A percentile compares a stretch with the other conserved stretches of the same genome.
Conservation (phyloP, 371 early-diverging fungal species). For the Mortierella sp. region DNA sequence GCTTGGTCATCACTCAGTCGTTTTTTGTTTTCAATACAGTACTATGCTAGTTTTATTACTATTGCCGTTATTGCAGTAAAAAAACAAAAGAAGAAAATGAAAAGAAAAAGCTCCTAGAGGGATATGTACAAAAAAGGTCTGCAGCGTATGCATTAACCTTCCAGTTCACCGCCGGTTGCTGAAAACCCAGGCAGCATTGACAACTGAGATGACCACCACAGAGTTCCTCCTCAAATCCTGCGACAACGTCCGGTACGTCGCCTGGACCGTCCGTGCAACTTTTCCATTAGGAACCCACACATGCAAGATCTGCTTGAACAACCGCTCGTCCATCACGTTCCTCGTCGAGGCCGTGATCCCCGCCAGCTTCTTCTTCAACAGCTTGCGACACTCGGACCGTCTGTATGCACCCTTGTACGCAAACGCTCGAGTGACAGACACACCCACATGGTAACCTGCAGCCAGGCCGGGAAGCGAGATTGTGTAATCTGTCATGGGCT, state of each 20-base stretch:
- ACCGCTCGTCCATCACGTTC: constrained; percentile 56
- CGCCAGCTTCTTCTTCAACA: constrained; percentile 62
- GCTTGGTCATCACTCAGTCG: neutral
- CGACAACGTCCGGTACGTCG: constrained; percentile 49
- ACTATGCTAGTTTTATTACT: neutral
- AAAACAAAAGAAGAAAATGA: neutral
- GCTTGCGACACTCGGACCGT: constrained; percentile 56
- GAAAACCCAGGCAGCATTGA: constrained; percentile 60
- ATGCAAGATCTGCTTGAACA: constrained; percentile 69
- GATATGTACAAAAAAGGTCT: neutral
- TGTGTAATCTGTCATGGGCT: constrained; percentile 71
- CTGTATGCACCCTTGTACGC: constrained; percentile 60
- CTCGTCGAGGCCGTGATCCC: constrained; percentile 60
- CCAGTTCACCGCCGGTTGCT: constrained; percentile 40
- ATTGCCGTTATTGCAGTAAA: neutral
- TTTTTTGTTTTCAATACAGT: neutral
- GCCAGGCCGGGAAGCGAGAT: constrained; percentile 51
- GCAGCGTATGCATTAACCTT: neutral
- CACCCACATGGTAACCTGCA: constrained; percentile 56
- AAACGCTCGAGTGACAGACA: constrained; percentile 71
- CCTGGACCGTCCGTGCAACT: constrained; percentile 57
- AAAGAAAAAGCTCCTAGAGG: neutral
- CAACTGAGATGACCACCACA: constrained; percentile 58
- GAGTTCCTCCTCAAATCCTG: constrained; percentile 53
- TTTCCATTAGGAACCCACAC: constrained; percentile 68